Percentiles rank a stretch among this genome's conserved stretches.
phyloP scores from a whole-genome alignment of 108 stramenopile species.

The Skeletonema tropicum region DNA sequence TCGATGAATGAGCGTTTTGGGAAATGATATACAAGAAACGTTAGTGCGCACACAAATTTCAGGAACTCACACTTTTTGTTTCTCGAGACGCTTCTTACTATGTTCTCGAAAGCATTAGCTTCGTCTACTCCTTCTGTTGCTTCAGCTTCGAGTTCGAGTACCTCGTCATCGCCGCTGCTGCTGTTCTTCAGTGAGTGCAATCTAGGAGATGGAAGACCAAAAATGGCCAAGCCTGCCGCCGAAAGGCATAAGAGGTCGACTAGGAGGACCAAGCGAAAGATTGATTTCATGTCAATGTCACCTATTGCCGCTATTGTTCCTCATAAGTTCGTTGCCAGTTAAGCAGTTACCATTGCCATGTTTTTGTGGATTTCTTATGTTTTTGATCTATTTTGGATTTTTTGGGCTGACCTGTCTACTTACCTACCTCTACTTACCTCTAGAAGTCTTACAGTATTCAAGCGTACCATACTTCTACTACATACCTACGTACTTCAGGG shows the following conservation, averaged over 20 bases:
- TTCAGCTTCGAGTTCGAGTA: no score
- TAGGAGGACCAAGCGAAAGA: not conserved
- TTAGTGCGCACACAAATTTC: not conserved
- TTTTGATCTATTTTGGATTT: no score
- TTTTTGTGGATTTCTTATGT: no score
- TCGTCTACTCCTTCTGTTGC: not conserved
- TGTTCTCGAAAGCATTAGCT: constrained; percentile 27
- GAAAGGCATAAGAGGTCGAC: not conserved
- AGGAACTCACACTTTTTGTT: constrained; percentile 21
- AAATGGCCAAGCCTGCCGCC: not conserved
- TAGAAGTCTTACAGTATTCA: no score
- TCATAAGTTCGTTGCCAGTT: no score
- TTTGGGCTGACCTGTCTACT: no score
- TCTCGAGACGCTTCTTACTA: constrained; percentile 22
- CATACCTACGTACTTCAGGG: no score
- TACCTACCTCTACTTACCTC: no score
- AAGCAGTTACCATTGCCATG: no score
- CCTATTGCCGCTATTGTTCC: not conserved
- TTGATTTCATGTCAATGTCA: not conserved
- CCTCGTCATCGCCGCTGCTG: not conserved
- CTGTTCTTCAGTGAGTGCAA: not conserved
- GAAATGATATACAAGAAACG: not conserved
- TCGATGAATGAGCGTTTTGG: not conserved
- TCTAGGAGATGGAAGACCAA: not conserved
- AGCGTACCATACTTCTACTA: no score